Base-by-base conservation (phyloP, 164 flowering plant species). In the Berberis vulgaris region DNA sequence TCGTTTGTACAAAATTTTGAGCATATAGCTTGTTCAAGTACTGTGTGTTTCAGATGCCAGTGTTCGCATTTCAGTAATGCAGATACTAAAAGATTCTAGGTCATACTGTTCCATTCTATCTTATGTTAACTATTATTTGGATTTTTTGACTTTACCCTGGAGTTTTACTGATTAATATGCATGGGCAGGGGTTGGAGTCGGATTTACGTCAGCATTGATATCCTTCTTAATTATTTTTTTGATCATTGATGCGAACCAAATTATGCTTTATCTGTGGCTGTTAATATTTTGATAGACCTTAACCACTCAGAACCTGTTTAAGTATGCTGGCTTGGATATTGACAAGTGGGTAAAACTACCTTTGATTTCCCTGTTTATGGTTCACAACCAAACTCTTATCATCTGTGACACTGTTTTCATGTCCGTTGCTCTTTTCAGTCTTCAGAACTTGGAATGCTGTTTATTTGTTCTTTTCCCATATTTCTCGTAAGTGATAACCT, bases 381-480 rank as follows among this genome's bases (percentile, higher is more conserved):
- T 64, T 66, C 45, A 39, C 4, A 42, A 10, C 41, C 7, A 39
- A 13, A 66, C n/a, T 57, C 42, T 70, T 61, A 59, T 57, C 54
- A 11, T 57, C 1, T 42, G 8, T 6, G 42, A 12, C 12, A 42
- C 43, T 59, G n/a, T 8, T 44, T 43, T 72, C 26, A 26, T 26
- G 26, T 64, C 12, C 41, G 6, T 53, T 57, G 26, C 46, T 57
- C 40, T 76, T 67, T 46, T 2, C 94, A 95, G 99, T 79, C 92
- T 91, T 65, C 99, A 91, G 75, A 95, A 95, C 76, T 74, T 95
- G 86, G 99, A 91, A 76, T 85, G 99, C 81, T 95, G 99, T 69
- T 87, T 95, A 61, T 85, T 95, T 84, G 99, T 95, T 66, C 96
- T 95, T 42, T 95, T 95, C 65, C 99, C 99, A 49, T 95, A 95